Evolutionary conservation across 2,329 filamentous ascomycete genomes (phyloP).

Genomic region (Trichoderma guizhouense): DNA sequence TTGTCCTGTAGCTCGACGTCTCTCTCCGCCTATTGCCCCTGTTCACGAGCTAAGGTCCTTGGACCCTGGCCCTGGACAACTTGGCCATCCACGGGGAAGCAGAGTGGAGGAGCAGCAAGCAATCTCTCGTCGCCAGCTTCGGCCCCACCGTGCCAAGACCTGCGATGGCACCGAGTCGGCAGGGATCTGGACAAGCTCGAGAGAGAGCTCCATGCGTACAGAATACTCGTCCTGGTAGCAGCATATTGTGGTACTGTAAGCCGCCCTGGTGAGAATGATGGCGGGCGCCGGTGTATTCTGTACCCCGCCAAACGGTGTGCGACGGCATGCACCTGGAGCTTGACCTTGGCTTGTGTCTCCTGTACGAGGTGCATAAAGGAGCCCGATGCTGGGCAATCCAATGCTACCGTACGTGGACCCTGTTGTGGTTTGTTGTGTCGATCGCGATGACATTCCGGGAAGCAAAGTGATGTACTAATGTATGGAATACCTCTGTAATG

Average conservation of each 20-base stretch:
- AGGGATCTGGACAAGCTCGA: slow-evolving; percentile 2
- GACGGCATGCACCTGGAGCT: background rate
- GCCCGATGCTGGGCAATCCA: background rate
- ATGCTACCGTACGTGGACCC: background rate
- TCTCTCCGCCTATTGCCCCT: slow-evolving; percentile 10
- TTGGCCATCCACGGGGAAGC: slow-evolving; percentile 7
- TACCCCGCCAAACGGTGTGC: background rate
- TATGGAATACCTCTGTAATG: background rate
- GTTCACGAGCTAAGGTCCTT: background rate
- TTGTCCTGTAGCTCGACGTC: background rate
- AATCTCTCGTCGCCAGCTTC: slow-evolving; percentile 14
- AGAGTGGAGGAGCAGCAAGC: slow-evolving; percentile 6
- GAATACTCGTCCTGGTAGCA: background rate
- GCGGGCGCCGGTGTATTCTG: background rate
- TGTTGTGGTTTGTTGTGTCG: background rate
- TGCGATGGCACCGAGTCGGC: slow-evolving; percentile 2
- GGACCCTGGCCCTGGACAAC: background rate
- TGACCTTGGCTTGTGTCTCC: background rate
- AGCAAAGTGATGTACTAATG: background rate
- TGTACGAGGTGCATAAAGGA: background rate
- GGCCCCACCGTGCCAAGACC: slow-evolving; percentile 7
- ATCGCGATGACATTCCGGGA: background rate
- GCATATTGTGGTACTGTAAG: background rate
- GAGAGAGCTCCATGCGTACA: background rate
- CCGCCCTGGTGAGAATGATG: background rate